These are phyloP conservation scores for Ophiocordyceps australis DNA, from an alignment of 2,329 filamentous ascomycete genomes.

Conservation along the genomic window DNA sequence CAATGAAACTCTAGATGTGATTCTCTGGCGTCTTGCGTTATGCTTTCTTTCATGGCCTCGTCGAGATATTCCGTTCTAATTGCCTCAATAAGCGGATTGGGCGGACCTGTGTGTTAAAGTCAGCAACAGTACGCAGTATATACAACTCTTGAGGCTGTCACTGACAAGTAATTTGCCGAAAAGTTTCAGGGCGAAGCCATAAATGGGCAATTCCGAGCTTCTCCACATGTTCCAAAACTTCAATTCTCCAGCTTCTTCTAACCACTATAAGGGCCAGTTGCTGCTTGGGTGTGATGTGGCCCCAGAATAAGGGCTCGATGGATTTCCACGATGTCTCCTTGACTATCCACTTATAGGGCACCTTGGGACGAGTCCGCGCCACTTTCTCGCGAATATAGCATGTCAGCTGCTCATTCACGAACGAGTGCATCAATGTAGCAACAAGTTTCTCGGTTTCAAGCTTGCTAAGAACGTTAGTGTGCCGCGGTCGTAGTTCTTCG, in stretches of 20 bases:
- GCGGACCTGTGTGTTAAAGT: no score
- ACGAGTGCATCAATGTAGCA: slow-evolving; percentile 20
- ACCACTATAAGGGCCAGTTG: slow-evolving; percentile 23
- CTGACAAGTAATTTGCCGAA: slow-evolving; percentile 26
- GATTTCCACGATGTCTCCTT: slow-evolving; percentile 23
- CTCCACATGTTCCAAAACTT: slow-evolving; percentile 23
- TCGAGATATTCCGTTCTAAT: slow-evolving; percentile 13
- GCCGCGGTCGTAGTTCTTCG: slow-evolving; percentile 25
- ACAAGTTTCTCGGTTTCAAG: slow-evolving; percentile 22
- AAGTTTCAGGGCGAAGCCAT: slow-evolving; percentile 18
- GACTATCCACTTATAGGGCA: slow-evolving; percentile 25
- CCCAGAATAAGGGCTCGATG: slow-evolving; percentile 5
- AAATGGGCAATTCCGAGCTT: slow-evolving; percentile 21
- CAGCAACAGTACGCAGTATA: no score
- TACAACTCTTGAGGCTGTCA: no score
- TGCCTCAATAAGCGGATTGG: slow-evolving; percentile 8
- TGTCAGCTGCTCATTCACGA: slow-evolving; percentile 25
- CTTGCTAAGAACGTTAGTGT: slow-evolving; percentile 16
- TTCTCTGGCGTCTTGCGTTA: slow-evolving; percentile 6
- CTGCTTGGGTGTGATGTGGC: slow-evolving; percentile 16
- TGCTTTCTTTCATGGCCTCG: slow-evolving; percentile 11
- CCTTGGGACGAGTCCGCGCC: no score
- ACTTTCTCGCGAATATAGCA: slow-evolving; percentile 16
- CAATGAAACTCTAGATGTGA: slow-evolving; percentile 11
- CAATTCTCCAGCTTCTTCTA: slow-evolving; percentile 29